These are phyloP conservation scores for Globisporangium yorkense DNA, from an alignment of 352 stramenopile species.

Conservation along the genomic window DNA sequence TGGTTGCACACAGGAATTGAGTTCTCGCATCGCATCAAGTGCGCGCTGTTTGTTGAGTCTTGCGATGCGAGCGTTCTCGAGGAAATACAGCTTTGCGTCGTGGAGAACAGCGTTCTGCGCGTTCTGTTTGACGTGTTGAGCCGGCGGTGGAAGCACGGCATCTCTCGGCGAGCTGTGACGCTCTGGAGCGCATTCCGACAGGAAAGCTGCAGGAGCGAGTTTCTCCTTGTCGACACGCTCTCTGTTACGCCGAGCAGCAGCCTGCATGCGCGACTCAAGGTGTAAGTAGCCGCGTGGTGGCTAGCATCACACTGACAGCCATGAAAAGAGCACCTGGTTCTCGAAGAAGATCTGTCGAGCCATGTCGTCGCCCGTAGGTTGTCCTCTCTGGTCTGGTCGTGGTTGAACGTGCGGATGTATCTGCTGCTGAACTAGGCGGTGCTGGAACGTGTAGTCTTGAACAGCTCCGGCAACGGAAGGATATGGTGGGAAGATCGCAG, in stretches of 20 bases:
- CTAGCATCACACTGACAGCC: not conserved
- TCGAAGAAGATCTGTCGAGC: slow-evolving; percentile 53
- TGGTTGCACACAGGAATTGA: not conserved
- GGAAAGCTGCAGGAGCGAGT: slow-evolving; percentile 18
- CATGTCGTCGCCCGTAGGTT: slow-evolving; percentile 5
- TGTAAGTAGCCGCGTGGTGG: not conserved
- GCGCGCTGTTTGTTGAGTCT: slow-evolving; percentile 22
- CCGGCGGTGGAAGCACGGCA: not conserved
- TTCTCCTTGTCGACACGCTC: slow-evolving; percentile 44
- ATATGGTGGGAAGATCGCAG: not conserved
- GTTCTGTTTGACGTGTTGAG: not conserved
- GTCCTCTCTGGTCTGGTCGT: not conserved
- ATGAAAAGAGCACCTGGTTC: slow-evolving; percentile 35
- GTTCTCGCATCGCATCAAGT: slow-evolving; percentile 14
- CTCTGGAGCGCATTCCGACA: slow-evolving; percentile 5
- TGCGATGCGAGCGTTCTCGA: slow-evolving; percentile 22
- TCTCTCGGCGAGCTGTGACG: not conserved
- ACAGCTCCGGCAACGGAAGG: not conserved
- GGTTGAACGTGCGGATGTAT: not conserved
- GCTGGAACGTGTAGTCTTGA: not conserved
- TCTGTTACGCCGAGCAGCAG: slow-evolving; percentile 46
- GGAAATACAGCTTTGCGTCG: slow-evolving; percentile 11
- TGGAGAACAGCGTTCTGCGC: not conserved
- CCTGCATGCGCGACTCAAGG: slow-evolving; percentile 15
- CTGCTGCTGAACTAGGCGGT: slow-evolving; percentile 2